Percentiles rank a stretch among this genome's conserved stretches.
Evolutionary conservation across 78 protist genomes (phyloP).

Genomic region (Dictyostelium capitatum): DNA sequence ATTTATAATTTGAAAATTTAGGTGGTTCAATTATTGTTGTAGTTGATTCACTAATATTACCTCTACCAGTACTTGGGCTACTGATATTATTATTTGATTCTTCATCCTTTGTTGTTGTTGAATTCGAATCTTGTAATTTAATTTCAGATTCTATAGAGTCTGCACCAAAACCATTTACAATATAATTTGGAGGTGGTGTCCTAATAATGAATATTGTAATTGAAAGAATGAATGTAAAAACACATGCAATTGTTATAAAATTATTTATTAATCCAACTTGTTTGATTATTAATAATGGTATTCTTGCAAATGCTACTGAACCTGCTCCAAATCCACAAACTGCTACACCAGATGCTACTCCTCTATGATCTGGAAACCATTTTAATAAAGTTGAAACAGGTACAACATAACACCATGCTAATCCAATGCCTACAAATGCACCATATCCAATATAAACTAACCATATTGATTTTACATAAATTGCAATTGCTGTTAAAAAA

Average conservation of each 20-base stretch:
- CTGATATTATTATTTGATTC: not conserved
- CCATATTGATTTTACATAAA: conserved; percentile 10
- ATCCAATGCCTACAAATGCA: conserved; percentile 75
- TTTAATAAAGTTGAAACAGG: conserved; percentile 87
- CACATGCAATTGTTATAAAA: conserved; percentile 67
- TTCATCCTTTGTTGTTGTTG: not conserved
- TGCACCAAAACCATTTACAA: not conserved
- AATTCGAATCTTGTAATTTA: not conserved
- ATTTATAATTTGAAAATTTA: not conserved
- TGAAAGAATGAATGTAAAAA: not conserved
- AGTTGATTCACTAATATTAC: no score
- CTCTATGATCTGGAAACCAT: conserved; percentile 87
- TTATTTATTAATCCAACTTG: conserved; percentile 16
- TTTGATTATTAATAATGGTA: conserved; percentile 46
- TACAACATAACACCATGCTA: conserved; percentile 74
- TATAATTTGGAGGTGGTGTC: conserved; percentile 75
- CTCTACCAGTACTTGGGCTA: no score
- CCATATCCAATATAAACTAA: conserved; percentile 85
- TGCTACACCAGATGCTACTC: conserved; percentile 85
- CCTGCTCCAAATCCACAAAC: conserved; percentile 88
- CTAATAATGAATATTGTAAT: conserved; percentile 47
- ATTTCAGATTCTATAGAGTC: no score
- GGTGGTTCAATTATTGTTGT: not conserved
- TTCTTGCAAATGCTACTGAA: conserved; percentile 25
- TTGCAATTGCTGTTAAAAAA: conserved; percentile 71